Evolutionary conservation across 108 stramenopile genomes (phyloP).

Genomic region (Schizochytrium sp.): DNA sequence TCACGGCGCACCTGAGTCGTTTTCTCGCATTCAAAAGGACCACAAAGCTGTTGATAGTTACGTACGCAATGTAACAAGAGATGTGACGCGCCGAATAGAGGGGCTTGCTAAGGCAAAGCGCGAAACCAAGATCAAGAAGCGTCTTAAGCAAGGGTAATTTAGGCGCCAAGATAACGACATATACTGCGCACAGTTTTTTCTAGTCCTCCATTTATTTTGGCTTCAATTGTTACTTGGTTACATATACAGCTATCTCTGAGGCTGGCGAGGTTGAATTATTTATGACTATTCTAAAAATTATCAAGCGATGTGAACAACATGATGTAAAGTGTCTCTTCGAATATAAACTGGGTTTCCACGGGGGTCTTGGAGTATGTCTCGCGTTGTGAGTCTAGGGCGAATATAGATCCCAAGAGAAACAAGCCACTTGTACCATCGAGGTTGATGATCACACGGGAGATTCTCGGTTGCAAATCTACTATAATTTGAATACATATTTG

Average conservation of each 20-base stretch:
- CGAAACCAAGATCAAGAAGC: conserved; percentile 46
- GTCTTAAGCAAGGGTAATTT: conserved; percentile 2
- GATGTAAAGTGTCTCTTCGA: background rate
- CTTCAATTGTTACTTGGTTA: too few relatives aligned
- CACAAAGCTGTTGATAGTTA: conserved; percentile 11
- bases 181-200: too few relatives aligned
- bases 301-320: conserved; percentile 14
- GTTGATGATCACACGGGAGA: background rate
- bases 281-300: too few relatives aligned
- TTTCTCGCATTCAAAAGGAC: conserved; percentile 7
- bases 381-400: background rate
- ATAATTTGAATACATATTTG: background rate
- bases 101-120: conserved; percentile 46
- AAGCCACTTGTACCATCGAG: background rate
- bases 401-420: background rate
- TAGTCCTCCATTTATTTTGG: too few relatives aligned
- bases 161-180: too few relatives aligned
- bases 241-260: too few relatives aligned
- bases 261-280: too few relatives aligned
- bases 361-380: background rate
- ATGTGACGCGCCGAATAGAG: conserved; percentile 35
- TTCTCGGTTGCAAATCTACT: conserved; percentile 18
- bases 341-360: background rate
- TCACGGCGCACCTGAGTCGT: conserved; percentile 8
- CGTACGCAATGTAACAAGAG: conserved; percentile 16